Evolutionary conservation across 805 yeast genomes (phyloP), one percentile per base, ranked within the genome.

Genomic region (Hanseniaspora occidentalis): DNA sequence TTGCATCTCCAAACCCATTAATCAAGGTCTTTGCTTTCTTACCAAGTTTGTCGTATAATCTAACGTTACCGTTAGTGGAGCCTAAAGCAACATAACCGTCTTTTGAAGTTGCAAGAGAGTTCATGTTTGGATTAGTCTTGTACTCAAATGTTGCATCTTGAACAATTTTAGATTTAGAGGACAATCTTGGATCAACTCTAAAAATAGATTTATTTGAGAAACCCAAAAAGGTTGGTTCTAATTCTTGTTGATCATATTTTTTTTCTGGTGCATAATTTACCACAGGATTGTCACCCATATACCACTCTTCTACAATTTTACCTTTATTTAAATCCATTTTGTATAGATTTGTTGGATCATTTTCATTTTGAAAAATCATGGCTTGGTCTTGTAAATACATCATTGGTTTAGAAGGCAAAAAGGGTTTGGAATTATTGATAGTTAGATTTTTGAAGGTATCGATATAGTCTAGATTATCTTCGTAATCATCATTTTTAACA

Each of bases 271-370:
- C 81, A 55, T 76, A 78, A 23, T 71, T 66, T 14, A 70, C 71
- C 22, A 78, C 65, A 16, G 75, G 66, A 20, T 60, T 61, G 16
- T 57, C 65, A 39, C 70, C 70, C 17, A 81, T 66, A 26, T 69
- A 62, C 92, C 94, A 86, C 53, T 84, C 92, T 54, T 86, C 95
- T n/a, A 86, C 80, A 40, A 86, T 70, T 52, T 77, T 66, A 11
- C 95, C 96, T 43, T 75, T 69, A 52, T 73, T 81, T 37, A 86
- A 59, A 61, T 86, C 96, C 85, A 85, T 72, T 48, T 75, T 72
- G 61, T 70, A 83, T 37, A 86, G 55, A 23, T 64, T 67, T 34
- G 66, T 61, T 18, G 52, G 51, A 31, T 67, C 60, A 3, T 57
- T 52, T 2, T 66, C 62, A 51, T 74, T 77, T 50, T 79, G 84